Evolutionary conservation across 441 rosid genomes (phyloP).

Genomic region (Adansonia madagascariensis): DNA sequence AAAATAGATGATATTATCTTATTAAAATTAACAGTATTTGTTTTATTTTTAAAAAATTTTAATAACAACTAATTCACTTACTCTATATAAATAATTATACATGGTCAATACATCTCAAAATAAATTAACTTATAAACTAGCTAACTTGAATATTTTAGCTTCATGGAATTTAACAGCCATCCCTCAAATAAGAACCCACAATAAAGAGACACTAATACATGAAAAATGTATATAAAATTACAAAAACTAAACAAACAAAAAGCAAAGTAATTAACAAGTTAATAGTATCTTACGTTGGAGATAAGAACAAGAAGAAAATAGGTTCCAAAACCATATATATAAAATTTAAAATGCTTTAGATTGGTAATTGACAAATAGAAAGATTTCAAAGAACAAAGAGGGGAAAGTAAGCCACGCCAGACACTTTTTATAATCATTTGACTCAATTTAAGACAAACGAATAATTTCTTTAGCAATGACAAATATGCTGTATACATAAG

Average conservation of each 20-base stretch:
- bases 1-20: no score
- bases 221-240: neutral
- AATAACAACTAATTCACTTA: no score
- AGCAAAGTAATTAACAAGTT: neutral
- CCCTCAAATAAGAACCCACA: neutral
- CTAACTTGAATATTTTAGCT: neutral
- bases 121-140: no score
- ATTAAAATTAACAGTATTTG: no score
- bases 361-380: constrained; percentile 23
- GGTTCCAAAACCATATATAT: neutral
- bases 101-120: no score
- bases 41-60: no score
- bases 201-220: neutral
- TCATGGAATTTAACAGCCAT: neutral
- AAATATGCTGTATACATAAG: neutral
- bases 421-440: constrained; percentile 1
- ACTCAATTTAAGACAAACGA: constrained; percentile 6
- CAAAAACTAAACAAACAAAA: neutral
- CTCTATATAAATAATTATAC: no score
- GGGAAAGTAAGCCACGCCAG: neutral
- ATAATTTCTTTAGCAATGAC: neutral
- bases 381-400: constrained; percentile 5
- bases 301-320: neutral
- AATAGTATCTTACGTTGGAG: neutral
- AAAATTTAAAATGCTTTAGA: neutral